These are phyloP conservation scores for Mariannaea sp. DNA, from an alignment of 2,329 filamentous ascomycete genomes.

Conservation along the genomic window DNA sequence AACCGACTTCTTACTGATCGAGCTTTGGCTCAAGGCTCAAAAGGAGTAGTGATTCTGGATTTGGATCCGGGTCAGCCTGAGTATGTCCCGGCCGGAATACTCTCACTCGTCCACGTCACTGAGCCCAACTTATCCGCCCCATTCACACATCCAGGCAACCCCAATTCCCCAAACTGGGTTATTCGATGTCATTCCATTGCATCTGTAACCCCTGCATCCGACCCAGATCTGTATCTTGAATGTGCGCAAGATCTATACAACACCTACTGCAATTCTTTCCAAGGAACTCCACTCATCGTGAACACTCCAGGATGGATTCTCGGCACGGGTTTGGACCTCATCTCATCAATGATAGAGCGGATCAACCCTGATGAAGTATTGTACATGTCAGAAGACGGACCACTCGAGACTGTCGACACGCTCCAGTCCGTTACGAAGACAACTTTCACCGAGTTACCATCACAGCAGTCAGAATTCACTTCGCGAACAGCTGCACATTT, in stretches of 20 bases:
- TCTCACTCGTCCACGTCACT: conserved; percentile 68
- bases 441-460: conserved; percentile 59
- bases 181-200: conserved; percentile 70
- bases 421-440: conserved; percentile 52
- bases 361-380: conserved; percentile 65
- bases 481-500: conserved; percentile 68
- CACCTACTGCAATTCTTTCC: conserved; percentile 55
- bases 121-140: conserved; percentile 68
- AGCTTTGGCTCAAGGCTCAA: conserved; percentile 13
- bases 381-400: conserved; percentile 70
- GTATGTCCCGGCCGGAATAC: conserved; percentile 69
- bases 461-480: conserved; percentile 60
- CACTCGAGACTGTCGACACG: conserved; percentile 59
- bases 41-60: conserved; percentile 66
- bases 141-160: conserved; percentile 62
- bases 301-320: conserved; percentile 79
- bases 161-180: conserved; percentile 43
- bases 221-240: conserved; percentile 68
- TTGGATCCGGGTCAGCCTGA: conserved; percentile 80
- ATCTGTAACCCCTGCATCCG: conserved; percentile 66
- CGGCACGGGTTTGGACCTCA: conserved; percentile 69
- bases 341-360: conserved; percentile 60
- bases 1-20: conserved; percentile 66
- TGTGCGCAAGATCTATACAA: conserved; percentile 67
- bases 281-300: conserved; percentile 64